Percentiles rank a stretch among this genome's conserved stretches.
Conservation (phyloP, 2,329 filamentous ascomycete species). For the Trichoderma lentiforme region DNA sequence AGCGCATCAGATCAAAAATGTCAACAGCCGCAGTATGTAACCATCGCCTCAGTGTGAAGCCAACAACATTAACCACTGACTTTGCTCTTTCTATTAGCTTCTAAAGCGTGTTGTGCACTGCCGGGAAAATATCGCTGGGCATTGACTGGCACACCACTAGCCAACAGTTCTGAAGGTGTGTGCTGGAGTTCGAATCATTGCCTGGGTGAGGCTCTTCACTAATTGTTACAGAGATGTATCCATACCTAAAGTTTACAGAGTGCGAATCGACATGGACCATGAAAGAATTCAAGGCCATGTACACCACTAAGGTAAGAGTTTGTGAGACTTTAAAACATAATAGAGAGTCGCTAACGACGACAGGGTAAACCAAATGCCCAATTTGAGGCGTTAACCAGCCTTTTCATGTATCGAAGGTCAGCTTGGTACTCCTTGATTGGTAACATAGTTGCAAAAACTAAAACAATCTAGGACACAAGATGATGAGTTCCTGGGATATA, state of each 20-base stretch:
- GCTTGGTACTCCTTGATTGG: background rate
- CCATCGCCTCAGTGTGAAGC: background rate
- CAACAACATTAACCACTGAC: background rate
- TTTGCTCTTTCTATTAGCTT: slow-evolving; percentile 13
- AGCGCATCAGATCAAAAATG: slow-evolving; percentile 54
- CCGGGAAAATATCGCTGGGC: slow-evolving; percentile 34
- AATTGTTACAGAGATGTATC: slow-evolving; percentile 32
- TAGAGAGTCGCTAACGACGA: background rate
- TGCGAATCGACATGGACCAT: slow-evolving; percentile 18
- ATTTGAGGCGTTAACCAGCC: slow-evolving; percentile 23
- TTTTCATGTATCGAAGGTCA: slow-evolving; percentile 32
- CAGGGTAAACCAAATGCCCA: slow-evolving; percentile 19
- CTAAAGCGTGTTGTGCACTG: slow-evolving; percentile 27
- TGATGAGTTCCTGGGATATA: slow-evolving; percentile 28
- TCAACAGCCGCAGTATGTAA: slow-evolving; percentile 30
- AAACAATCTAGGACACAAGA: slow-evolving; percentile 24
- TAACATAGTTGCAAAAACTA: background rate
- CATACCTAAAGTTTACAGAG: slow-evolving; percentile 34
- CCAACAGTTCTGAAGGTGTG: slow-evolving; percentile 32
- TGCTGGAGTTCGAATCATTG: background rate
- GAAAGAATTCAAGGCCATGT: slow-evolving; percentile 20
- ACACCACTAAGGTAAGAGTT: slow-evolving; percentile 21
- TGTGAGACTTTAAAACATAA: background rate
- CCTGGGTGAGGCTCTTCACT: slow-evolving; percentile 4
- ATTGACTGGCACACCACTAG: slow-evolving; percentile 36